Percentiles rank a stretch among this genome's conserved stretches.
These are phyloP conservation scores for Pleodorina starrii DNA, from an alignment of 139 green algal genomes.

Conservation along the genomic window DNA sequence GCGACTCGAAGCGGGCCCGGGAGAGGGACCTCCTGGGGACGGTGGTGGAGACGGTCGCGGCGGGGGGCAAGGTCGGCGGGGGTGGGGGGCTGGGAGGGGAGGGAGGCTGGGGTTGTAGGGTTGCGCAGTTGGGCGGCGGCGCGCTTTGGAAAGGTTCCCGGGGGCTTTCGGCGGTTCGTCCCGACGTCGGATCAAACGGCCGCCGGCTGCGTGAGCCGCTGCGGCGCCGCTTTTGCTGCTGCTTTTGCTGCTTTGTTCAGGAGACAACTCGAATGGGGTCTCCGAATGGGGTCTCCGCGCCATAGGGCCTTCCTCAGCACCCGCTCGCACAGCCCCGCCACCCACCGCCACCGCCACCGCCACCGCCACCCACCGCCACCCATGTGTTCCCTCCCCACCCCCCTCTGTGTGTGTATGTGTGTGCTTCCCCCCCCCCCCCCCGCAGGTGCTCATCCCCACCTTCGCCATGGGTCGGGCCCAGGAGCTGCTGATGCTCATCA, in stretches of 20 bases:
- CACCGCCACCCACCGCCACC: not conserved
- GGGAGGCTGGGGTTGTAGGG: too few species aligned
- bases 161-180: too few species aligned
- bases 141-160: too few species aligned
- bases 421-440: not conserved
- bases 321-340: not conserved
- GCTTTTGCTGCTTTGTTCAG: too few species aligned
- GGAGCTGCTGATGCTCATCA: conserved; percentile 83
- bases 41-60: conserved; percentile 56
- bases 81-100: too few species aligned
- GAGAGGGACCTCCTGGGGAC: conserved; percentile 73
- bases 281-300: too few species aligned
- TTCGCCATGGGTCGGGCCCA: conserved; percentile 73
- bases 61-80: conserved; percentile 74
- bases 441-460: conserved; percentile 69
- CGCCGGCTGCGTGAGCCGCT: too few species aligned
- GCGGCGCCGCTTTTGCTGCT: too few species aligned
- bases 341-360: not conserved
- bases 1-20: conserved; percentile 64
- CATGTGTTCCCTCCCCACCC: not conserved
- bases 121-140: too few species aligned
- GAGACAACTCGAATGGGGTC: too few species aligned
- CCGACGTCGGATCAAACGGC: too few species aligned
- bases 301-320: too few species aligned
- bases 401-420: not conserved